Conservation (phyloP, 441 rosid genomes). For the Populus tomentosa region DNA sequence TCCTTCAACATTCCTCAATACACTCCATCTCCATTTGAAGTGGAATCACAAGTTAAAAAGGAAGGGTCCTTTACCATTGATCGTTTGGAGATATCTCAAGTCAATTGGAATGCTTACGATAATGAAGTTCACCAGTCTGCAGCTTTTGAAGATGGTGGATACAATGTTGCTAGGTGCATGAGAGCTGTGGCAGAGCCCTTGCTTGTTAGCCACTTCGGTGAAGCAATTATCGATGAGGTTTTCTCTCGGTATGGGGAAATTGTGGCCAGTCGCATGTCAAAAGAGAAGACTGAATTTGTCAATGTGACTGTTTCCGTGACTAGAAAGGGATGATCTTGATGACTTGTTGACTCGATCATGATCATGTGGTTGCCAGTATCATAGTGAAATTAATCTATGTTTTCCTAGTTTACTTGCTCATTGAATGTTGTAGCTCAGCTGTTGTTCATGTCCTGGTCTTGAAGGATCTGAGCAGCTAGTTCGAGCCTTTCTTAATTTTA, state of each 20-base stretch:
- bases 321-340: slow-evolving; percentile 5
- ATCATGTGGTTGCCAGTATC: neutral
- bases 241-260: slow-evolving; percentile 34
- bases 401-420: neutral
- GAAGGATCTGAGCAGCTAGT: too few species aligned
- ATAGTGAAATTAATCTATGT: neutral
- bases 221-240: slow-evolving; percentile 38
- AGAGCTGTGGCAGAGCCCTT: slow-evolving; percentile 70
- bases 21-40: slow-evolving; percentile 43
- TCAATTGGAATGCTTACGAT: slow-evolving; percentile 31
- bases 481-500: too few species aligned
- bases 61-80: slow-evolving; percentile 40
- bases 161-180: slow-evolving; percentile 40
- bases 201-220: slow-evolving; percentile 43
- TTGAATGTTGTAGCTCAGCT: too few species aligned
- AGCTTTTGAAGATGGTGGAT: slow-evolving; percentile 28
- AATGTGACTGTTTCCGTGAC: slow-evolving; percentile 32
- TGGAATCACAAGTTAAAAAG: slow-evolving; percentile 24
- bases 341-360: too few species aligned
- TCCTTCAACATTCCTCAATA: slow-evolving; percentile 53
- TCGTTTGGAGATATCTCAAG: slow-evolving; percentile 32
- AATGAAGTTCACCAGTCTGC: slow-evolving; percentile 10
- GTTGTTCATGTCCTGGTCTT: too few species aligned
- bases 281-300: slow-evolving; percentile 25
- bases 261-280: slow-evolving; percentile 19